Percentiles rank a stretch among this genome's conserved stretches.
phyloP scores from a whole-genome alignment of 2,329 filamentous ascomycete genomes.

The Catunica adiposa region DNA sequence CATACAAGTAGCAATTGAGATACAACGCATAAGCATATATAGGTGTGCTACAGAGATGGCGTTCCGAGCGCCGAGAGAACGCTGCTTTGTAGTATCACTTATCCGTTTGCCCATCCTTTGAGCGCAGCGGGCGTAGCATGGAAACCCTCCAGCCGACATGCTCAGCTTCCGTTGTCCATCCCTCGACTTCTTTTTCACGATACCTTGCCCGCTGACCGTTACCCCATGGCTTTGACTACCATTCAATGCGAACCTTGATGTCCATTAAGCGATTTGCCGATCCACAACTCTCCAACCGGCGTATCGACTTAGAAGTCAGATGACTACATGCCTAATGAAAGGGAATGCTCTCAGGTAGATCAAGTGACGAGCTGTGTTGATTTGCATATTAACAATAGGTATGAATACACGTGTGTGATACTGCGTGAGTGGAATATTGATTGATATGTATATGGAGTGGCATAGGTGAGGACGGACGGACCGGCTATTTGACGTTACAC shows the following conservation, averaged over 20 bases:
- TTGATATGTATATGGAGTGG: not conserved
- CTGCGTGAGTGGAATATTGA: not conserved
- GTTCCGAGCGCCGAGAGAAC: too few relatives aligned
- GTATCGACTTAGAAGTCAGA: too few relatives aligned
- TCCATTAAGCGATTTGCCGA: too few relatives aligned
- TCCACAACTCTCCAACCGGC: too few relatives aligned
- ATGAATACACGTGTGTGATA: not conserved
- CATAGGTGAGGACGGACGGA: not conserved
- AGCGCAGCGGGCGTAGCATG: not conserved
- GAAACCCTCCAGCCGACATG: not conserved
- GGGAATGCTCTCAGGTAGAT: too few relatives aligned
- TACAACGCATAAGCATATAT: too few relatives aligned
- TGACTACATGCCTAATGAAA: too few relatives aligned
- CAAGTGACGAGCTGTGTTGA: too few relatives aligned
- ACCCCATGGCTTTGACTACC: too few relatives aligned
- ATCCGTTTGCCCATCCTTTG: not conserved
- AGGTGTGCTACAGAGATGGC: too few relatives aligned
- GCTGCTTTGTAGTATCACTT: not conserved
- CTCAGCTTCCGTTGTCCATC: not conserved
- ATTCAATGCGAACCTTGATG: not conserved
- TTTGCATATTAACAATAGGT: too few relatives aligned
- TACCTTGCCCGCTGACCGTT: not conserved
- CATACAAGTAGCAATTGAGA: too few relatives aligned
- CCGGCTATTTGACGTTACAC: not conserved
- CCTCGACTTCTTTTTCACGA: not conserved